Base-by-base conservation (phyloP, 306 rosid species). In the Vigna trinervia region DNA sequence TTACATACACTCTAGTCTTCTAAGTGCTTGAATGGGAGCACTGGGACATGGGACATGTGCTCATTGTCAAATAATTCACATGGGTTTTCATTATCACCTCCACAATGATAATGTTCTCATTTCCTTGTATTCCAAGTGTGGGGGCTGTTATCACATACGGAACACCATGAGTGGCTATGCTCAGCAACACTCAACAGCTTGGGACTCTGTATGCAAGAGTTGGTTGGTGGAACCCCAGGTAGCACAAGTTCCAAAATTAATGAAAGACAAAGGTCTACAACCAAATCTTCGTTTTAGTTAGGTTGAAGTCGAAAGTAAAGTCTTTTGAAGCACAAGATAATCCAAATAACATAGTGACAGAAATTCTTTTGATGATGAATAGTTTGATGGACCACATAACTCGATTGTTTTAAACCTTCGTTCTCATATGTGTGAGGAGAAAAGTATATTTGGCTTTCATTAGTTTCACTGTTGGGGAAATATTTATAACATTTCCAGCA, bases 1-100 rank as follows among this genome's bases (percentile, higher is more conserved):
- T 86, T 78, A 92, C 96, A 0, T 90, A 74, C 74, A 74, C 74
- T 81, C 91, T 0, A 90, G 95, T 75, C 74, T 92, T 83, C 45
- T 94, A 12, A 86, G 90, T 82, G 95, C 96, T 81, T 94, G 92
- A 78, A 84, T 85, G 7, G 93, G 97, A 80, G 96, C 96, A 26
- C 90, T 92, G 60, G 96, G 90, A 46, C 84, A 89, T 15, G 98
- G 98, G 9, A 85, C 86, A 84, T 83, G 88, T 75, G 66, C 73
- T 22, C 97, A 94, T 48, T 81, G 91, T 46, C 92, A 89, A 79
- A 77, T 87, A 43, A 81, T 92, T 72, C 86, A 61, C 50, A 61
- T 83, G 81, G 93, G 96, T 23, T 90, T 85, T 48, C 14, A 83
- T 69, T 87, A 85, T n/a, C 64, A 87, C 53, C 58, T 87, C 41